A percentile compares a stretch with the other conserved stretches of the same genome.
Conservation (phyloP, 2,329 filamentous ascomycete genomes). For the Cryphonectria nitschkei region DNA sequence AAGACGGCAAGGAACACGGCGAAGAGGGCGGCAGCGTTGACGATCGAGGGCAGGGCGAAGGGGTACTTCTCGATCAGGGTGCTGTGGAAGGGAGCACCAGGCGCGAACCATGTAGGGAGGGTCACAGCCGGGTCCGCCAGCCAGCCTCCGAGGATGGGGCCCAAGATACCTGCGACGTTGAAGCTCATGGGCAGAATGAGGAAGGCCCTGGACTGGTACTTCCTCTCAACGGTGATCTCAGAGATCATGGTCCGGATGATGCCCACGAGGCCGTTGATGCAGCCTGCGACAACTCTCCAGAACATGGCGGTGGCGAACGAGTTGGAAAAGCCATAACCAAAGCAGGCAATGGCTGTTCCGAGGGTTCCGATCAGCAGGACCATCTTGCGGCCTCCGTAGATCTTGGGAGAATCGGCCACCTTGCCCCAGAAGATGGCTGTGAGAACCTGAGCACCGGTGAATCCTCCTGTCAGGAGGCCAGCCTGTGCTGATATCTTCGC, state of each 20-base stretch:
- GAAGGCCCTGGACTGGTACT: slow-evolving; percentile 52
- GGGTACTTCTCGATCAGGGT: slow-evolving; percentile 68
- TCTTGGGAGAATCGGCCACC: slow-evolving; percentile 57
- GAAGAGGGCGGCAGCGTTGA: slow-evolving; percentile 65
- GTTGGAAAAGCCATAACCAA: slow-evolving; percentile 74
- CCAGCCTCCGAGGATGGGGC: slow-evolving; percentile 63
- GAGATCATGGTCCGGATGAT: slow-evolving; percentile 55
- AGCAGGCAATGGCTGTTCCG: slow-evolving; percentile 67
- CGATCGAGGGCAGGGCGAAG: slow-evolving; percentile 70
- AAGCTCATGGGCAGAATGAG: slow-evolving; percentile 53
- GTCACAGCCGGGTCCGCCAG: slow-evolving; percentile 67
- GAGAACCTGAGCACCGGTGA: slow-evolving; percentile 73
- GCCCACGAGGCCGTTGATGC: slow-evolving; percentile 53
- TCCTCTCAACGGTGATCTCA: slow-evolving; percentile 53
- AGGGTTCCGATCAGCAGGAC: slow-evolving; percentile 72
- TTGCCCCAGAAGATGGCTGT: slow-evolving; percentile 77
- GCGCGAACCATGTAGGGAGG: slow-evolving; percentile 66
- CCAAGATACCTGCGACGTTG: slow-evolving; percentile 50
- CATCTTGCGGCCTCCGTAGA: slow-evolving; percentile 65
- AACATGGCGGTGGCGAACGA: slow-evolving; percentile 66
- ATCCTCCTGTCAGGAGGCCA: slow-evolving; percentile 71
- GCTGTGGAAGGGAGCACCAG: slow-evolving; percentile 60
- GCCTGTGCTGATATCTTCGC: slow-evolving; percentile 67
- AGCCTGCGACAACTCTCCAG: slow-evolving; percentile 69
- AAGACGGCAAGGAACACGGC: slow-evolving; percentile 58